Percentiles rank a stretch among this genome's conserved stretches.
phyloP scores from a whole-genome alignment of 306 rosid genomes.

The Pachyrhizus erosus region DNA sequence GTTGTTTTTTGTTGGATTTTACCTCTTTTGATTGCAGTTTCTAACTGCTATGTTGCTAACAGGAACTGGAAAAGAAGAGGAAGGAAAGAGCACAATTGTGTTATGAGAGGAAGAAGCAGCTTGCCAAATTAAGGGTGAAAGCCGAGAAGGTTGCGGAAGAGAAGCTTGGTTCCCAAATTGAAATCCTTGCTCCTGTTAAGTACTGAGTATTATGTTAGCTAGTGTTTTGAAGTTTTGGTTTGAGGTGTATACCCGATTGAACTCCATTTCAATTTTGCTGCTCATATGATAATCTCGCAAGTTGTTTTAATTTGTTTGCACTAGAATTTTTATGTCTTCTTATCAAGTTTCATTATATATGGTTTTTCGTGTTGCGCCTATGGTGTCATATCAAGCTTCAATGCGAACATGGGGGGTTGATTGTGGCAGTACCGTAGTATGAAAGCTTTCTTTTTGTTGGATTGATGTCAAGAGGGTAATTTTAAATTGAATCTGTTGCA shows the following conservation, averaged over 20 bases:
- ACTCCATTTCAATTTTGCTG: constrained; percentile 39
- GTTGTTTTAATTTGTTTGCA: background rate
- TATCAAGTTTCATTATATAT: background rate
- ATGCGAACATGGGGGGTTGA: no score
- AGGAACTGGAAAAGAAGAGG: constrained; percentile 76
- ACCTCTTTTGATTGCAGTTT: background rate
- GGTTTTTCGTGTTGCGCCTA: background rate
- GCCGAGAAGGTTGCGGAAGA: constrained; percentile 64
- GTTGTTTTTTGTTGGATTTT: background rate
- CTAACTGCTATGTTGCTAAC: constrained; percentile 4
- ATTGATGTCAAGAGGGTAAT: no score
- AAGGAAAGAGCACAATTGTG: constrained; percentile 56
- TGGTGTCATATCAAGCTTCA: no score
- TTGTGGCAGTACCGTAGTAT: no score
- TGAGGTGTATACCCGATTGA: constrained; percentile 32
- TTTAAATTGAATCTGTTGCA: no score
- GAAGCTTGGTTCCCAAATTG: constrained; percentile 66
- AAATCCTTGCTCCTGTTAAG: constrained; percentile 61
- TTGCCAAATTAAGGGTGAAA: constrained; percentile 52
- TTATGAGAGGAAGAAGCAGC: constrained; percentile 71
- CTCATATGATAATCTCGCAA: constrained; percentile 30
- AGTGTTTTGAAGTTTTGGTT: constrained; percentile 39
- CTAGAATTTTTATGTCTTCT: background rate
- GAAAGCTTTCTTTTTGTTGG: no score
- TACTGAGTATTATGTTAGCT: constrained; percentile 44